phyloP scores from a whole-genome alignment of 2,329 filamentous ascomycete species.

The Penicillium digitatum region DNA sequence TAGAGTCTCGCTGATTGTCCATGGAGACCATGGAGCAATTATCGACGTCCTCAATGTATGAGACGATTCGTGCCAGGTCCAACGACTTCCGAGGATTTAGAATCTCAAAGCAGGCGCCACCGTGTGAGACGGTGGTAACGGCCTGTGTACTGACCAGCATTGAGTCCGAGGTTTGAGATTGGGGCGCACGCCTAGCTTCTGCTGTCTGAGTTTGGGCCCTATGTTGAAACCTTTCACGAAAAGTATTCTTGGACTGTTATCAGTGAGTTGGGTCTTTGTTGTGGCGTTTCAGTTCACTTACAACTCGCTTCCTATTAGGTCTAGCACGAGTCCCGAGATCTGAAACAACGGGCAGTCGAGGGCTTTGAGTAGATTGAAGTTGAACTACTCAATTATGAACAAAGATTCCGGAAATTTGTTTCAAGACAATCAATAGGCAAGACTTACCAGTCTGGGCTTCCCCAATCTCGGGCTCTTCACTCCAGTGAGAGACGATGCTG shows the following conservation, averaged over 20 bases:
- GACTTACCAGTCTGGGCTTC: conserved; percentile 22
- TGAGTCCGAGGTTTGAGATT: conserved; percentile 24
- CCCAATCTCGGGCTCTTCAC: conserved; percentile 29
- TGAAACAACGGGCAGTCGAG: conserved; percentile 22
- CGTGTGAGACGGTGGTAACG: conserved; percentile 30
- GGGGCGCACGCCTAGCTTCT: conserved; percentile 15
- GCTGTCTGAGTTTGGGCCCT: conserved; percentile 18
- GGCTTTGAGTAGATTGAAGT: conserved; percentile 7
- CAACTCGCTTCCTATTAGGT: conserved; percentile 25
- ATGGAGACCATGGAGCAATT: conserved; percentile 19
- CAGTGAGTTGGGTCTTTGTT: conserved; percentile 10
- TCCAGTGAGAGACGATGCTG: conserved; percentile 28
- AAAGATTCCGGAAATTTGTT: neutral
- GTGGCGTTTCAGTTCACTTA: conserved; percentile 21
- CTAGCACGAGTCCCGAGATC: conserved; percentile 19
- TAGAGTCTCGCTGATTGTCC: conserved; percentile 22
- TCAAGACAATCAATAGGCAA: neutral
- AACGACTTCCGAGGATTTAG: conserved; percentile 38
- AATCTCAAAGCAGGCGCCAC: conserved; percentile 38
- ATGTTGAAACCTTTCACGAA: conserved; percentile 30
- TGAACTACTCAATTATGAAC: conserved; percentile 10
- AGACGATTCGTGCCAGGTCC: conserved; percentile 35
- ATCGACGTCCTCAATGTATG: conserved; percentile 36
- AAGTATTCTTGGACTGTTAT: conserved; percentile 28
- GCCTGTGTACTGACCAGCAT: conserved; percentile 27